A percentile compares a stretch with the other conserved stretches of the same genome.
These are phyloP conservation scores for Pseudotulostoma volvatum DNA, from an alignment of 495 filamentous ascomycete species.

Conservation along the genomic window DNA sequence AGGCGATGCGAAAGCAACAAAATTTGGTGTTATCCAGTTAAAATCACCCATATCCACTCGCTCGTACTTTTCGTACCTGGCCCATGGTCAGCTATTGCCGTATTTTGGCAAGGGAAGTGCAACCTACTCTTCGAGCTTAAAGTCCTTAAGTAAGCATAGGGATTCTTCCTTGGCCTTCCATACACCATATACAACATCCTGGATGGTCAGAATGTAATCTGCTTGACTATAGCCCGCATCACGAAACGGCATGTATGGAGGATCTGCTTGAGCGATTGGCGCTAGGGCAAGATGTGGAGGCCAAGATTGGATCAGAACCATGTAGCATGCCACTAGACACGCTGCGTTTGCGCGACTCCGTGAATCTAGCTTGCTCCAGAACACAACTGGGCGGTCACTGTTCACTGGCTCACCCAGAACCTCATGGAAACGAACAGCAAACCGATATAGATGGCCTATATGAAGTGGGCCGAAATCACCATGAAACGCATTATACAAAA, in stretches of 20 bases:
- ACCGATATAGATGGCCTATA: conserved; percentile 91
- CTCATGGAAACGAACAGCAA: conserved; percentile 87
- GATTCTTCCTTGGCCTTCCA: conserved; percentile 97
- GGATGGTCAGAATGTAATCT: conserved; percentile 83
- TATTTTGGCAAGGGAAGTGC: neutral
- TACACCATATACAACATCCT: conserved; percentile 95
- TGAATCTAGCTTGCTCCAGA: conserved; percentile 84
- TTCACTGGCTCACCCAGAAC: conserved; percentile 76
- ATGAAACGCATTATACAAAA: conserved; percentile 96
- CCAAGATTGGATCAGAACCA: conserved; percentile 98
- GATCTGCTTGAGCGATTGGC: conserved; percentile 87
- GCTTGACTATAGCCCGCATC: conserved; percentile 98
- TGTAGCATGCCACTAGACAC: conserved; percentile 89
- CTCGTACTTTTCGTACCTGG: conserved; percentile 78
- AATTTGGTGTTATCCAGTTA: conserved; percentile 94
- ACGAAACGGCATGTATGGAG: conserved; percentile 94
- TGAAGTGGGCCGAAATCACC: conserved; percentile 96
- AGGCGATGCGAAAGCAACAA: conserved; percentile 91
- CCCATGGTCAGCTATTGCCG: conserved; percentile 10
- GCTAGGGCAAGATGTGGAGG: conserved; percentile 95
- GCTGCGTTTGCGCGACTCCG: conserved; percentile 93
- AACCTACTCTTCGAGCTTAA: conserved; percentile 79
- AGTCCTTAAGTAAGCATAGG: conserved; percentile 71
- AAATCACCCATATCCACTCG: conserved; percentile 97
- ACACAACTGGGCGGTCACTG: conserved; percentile 71